phyloP scores from a whole-genome alignment of 441 rosid species.

The Raphanus hybrid region DNA sequence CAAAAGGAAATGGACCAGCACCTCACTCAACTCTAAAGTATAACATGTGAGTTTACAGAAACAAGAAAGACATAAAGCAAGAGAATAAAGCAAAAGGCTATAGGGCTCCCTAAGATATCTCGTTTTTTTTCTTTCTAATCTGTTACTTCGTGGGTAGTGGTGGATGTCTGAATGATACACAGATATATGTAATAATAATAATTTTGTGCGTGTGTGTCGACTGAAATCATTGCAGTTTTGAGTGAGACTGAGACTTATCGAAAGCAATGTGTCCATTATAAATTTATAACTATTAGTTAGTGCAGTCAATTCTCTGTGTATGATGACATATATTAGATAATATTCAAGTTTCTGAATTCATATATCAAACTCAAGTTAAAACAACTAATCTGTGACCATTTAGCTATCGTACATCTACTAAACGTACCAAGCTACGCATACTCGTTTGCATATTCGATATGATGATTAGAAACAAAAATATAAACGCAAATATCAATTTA shows the following conservation, averaged over 20 bases:
- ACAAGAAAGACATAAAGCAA: constrained; percentile 39
- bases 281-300: constrained; percentile 25
- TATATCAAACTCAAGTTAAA: neutral
- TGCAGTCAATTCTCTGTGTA: constrained; percentile 22
- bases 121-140: constrained; percentile 11
- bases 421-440: too few relatives aligned
- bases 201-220: constrained; percentile 10
- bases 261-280: constrained; percentile 21
- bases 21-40: constrained; percentile 26
- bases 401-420: neutral
- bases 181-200: neutral
- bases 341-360: neutral
- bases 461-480: neutral
- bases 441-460: neutral
- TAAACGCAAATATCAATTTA: neutral
- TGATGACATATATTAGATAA: neutral
- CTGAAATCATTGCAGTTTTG: neutral
- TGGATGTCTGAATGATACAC: constrained; percentile 7
- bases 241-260: constrained; percentile 11
- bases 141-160: constrained; percentile 25
- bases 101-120: constrained; percentile 21
- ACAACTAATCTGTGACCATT: neutral
- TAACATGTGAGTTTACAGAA: constrained; percentile 45
- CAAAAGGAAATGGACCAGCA: constrained; percentile 37
- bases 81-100: constrained; percentile 41